These are phyloP conservation scores for Rhinocladiella mackenziei DNA, from an alignment of 2,329 filamentous ascomycete genomes.

Conservation along the genomic window DNA sequence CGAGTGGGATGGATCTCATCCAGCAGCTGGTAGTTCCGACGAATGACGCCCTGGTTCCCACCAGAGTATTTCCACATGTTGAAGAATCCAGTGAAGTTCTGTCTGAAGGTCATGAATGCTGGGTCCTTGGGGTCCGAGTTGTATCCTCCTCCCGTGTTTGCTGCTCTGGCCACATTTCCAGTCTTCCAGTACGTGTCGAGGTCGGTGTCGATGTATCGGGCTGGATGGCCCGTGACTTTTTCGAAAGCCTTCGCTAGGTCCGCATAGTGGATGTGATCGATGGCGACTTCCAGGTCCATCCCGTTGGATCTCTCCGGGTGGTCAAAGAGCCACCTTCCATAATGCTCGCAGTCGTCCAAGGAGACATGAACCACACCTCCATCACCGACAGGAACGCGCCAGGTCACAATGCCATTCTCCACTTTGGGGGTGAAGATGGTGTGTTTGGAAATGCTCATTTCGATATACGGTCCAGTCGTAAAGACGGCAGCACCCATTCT, in stretches of 20 bases:
- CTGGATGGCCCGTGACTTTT: constrained; percentile 43
- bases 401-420: constrained; percentile 42
- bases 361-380: constrained; percentile 40
- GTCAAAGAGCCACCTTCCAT: constrained; percentile 50
- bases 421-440: constrained; percentile 42
- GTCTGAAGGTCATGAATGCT: constrained; percentile 38
- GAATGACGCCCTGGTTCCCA: constrained; percentile 41
- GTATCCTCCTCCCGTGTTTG: constrained; percentile 37
- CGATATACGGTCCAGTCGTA: constrained; percentile 31
- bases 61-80: constrained; percentile 44
- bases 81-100: constrained; percentile 54
- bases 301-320: constrained; percentile 43
- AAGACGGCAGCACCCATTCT: constrained; percentile 27
- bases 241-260: constrained; percentile 44
- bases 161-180: constrained; percentile 18
- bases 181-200: constrained; percentile 37
- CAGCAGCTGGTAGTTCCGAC: constrained; percentile 48
- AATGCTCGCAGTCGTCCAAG: constrained; percentile 48
- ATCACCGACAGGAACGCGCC: constrained; percentile 40
- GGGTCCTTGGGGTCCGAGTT: constrained; percentile 37
- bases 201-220: constrained; percentile 38
- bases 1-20: constrained; percentile 51
- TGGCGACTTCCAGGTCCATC: constrained; percentile 45
- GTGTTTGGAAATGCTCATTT: constrained; percentile 27
- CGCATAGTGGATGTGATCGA: constrained; percentile 40